Percentiles rank a stretch among this genome's conserved stretches.
Conservation (phyloP, 768 basidiomycete genomes). For the Amanita pallidorosea region DNA sequence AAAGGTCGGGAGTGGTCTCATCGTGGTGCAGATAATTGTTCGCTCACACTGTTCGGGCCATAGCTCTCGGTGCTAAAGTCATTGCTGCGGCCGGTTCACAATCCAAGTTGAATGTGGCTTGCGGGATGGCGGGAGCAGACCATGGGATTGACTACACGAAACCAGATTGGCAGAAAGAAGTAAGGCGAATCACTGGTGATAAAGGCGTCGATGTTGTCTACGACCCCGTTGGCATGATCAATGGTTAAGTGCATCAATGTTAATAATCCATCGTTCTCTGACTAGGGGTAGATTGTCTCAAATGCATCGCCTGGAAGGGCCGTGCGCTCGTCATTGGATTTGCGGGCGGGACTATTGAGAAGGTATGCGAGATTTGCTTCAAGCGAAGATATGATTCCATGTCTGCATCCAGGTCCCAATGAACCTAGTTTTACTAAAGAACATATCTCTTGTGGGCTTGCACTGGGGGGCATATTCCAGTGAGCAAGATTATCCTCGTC, state of each 20-base stretch:
- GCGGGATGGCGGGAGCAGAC: conserved; percentile 73
- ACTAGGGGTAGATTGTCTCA: conserved; percentile 53
- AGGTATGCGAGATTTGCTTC: conserved; percentile 29
- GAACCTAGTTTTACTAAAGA: conserved; percentile 76
- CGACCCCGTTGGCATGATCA: conserved; percentile 78
- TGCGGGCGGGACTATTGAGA: conserved; percentile 76
- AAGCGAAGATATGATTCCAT: neutral
- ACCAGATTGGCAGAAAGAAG: conserved; percentile 82
- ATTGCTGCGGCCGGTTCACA: conserved; percentile 85
- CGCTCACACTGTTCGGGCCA: too few relatives aligned
- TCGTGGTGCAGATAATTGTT: neutral
- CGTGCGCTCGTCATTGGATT: conserved; percentile 91
- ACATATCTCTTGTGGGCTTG: conserved; percentile 73
- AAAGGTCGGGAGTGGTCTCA: conserved; percentile 48
- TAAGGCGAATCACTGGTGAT: conserved; percentile 71
- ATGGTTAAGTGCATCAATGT: conserved; percentile 26
- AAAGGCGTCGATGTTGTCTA: conserved; percentile 82
- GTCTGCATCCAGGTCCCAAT: conserved; percentile 60
- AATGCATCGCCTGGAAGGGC: conserved; percentile 93
- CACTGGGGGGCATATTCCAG: conserved; percentile 80
- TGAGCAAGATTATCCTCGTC: conserved; percentile 23
- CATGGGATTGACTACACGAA: conserved; percentile 69
- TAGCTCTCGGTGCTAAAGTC: conserved; percentile 85
- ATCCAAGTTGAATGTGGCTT: conserved; percentile 72
- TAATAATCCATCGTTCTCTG: neutral